Evolutionary conservation across 306 rosid genomes (phyloP), one percentile per base, ranked within the genome.

Genomic region (Oxytropis ochrocephala): DNA sequence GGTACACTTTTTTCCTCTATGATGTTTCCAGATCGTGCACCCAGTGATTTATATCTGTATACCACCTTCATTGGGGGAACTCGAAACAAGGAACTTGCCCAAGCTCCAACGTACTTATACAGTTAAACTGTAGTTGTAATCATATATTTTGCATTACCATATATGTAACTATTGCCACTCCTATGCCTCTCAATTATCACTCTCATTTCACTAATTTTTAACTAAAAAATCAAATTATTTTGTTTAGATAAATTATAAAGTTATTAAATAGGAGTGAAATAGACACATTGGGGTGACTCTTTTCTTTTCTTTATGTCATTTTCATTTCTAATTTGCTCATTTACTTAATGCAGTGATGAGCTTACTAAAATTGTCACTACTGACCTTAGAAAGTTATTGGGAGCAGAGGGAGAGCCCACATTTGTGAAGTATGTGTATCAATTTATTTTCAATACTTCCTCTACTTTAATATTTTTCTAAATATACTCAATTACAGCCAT

Each of bases 11-110:
- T 93, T 82, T 93, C 96, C 73, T 93, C 98, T 24, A 83, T 85
- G 90, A 90, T 90, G 96, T 93, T 93, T 83, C 96, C 98, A 43
- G 96, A 90, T 78, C 96, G 96, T 48, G 96, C 98, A 51, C 95
- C 96, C 30, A 79, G 69, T 65, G 88, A 90, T 79, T 70, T 64
- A 27, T 61, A 90, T 79, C 95, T 92, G 54, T 92, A 92, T 66
- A 92, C 98, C 19, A 90, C 98, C 66, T 88, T 93, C 72, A 38
- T 93, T 50, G 98, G 98, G 64, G 98, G 96, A 73, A 82, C 81
- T 70, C 83, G 81, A 77, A 90, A 90, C 85, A 80, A 62, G 81
- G 91, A 88, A 72, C 80, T 93, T 18, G 91, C 96, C 53, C 79
- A 76, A 67, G 92, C 96, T 59, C 84, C 98, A 75, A 85, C 80